Evolutionary conservation across 2,329 filamentous ascomycete genomes (phyloP), one percentile per base, ranked within the genome.

Genomic region (Dactylonectria estremocensis): DNA sequence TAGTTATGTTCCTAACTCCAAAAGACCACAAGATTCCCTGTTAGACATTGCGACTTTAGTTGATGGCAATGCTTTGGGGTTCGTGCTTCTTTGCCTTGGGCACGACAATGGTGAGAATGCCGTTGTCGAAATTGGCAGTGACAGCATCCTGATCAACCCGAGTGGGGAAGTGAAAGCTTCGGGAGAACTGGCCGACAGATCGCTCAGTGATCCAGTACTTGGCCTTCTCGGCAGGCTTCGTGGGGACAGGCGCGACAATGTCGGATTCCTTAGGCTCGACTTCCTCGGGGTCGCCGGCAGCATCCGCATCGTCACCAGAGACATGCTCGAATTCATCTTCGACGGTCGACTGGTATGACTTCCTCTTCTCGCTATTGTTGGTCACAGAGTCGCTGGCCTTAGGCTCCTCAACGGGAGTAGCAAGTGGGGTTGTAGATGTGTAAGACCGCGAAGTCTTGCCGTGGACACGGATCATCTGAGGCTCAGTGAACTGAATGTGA

Each of bases 401-500:
- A 61, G 73, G 75, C 66, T 77, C 81, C 69, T 89, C 86, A 61
- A 90, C 80, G 56, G 83, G 80, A 54, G 81, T 84, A 33, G 87
- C 82, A 6, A 77, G 78, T 8, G 35, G 87, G 81, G 84, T 85
- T 65, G 88, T 88, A 45, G 89, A 82, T 67, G 88, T 87, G 80
- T 89, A 87, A 71, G 83, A 83, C 72, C 90, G 88, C 82, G 95
- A 92, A 63, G 90, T 87, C 70, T 86, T 89, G 76, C 93, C 93
- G 64, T 88, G 89, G 78, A 95, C 85, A 69, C 89, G 86, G 50
- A 95, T 83, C 14, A 92, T 95, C 82, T 93, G 91, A 46, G 87
- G 85, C 78, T 95, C 93, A 66, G 89, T 91, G 85, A 95, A 95
- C 77, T 95, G 93, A 77, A 95, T 92, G 78, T 87, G 84, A 76